Evolutionary conservation across 169 alveolate genomes (phyloP), one percentile per base, ranked within the genome.

Genomic region (Plasmodium blacklocki): DNA sequence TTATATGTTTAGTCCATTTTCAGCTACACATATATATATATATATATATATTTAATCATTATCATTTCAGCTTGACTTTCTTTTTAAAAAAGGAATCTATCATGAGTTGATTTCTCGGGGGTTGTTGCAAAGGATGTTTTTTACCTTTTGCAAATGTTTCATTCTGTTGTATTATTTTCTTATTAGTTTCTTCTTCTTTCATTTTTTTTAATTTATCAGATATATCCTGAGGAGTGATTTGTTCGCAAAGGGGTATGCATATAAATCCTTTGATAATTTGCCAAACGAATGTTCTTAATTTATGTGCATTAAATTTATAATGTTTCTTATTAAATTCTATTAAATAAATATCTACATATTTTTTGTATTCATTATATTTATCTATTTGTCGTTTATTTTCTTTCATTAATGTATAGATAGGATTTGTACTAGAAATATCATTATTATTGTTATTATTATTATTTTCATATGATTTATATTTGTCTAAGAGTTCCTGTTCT

Each of bases 61-160:
- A 39, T 39, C 47, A 39, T 39, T 39, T 39, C 47, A 39, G 47
- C 47, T 39, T 39, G 11, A 39, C 47, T 78, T 83, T 83, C 68
- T 43, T 83, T 70, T 83, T 83, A 70, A 83, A 83, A 58, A 83
- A 83, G 5, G 91, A 83, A 2, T 83, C 91, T 15, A 83, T 83
- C 74, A 54, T 71, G 39, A 56, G 19, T 63, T 83, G 91, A 58
- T 83, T 83, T 43, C 85, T 52, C 9, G 91, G 85, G 11, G 47
- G 8, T 4, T 56, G 49, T 32, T 67, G 91, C 14, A 70, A 32
- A 11, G 83, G 32, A 59, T 71, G 91, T 29, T 83, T 83, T 63
- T 83, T 83, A 29, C 66, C 64, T 21, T 70, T 83, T 45, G 86
- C 5, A 21, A 59, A 67, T 9, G 66, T 70, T 21, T 68, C 68